These are phyloP conservation scores for Cladosporium sp. DNA, from an alignment of 2,329 filamentous ascomycete species.

Conservation along the genomic window DNA sequence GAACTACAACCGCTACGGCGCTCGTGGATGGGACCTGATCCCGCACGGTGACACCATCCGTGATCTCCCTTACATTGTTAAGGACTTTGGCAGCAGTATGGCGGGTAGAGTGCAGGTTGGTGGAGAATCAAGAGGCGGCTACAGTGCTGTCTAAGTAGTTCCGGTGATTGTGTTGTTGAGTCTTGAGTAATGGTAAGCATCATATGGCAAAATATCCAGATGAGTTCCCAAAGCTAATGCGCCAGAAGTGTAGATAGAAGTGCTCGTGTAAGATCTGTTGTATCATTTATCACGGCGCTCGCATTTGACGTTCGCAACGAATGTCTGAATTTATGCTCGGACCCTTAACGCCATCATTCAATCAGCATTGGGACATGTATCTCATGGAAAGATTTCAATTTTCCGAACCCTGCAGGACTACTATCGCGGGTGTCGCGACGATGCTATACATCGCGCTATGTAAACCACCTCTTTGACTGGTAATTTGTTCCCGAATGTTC, in stretches of 20 bases:
- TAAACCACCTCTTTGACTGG: too few species aligned
- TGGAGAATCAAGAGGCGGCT: conserved; percentile 78
- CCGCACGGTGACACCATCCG: conserved; percentile 90
- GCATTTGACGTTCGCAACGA: background rate
- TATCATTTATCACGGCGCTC: background rate
- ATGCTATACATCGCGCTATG: too few species aligned
- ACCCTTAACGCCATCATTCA: too few species aligned
- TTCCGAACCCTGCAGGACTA: too few species aligned
- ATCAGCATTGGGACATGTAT: too few species aligned
- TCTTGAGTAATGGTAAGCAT: background rate
- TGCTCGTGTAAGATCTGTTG: background rate
- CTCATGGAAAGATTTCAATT: too few species aligned
- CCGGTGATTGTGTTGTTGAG: background rate
- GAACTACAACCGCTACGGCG: conserved; percentile 96
- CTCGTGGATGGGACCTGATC: conserved; percentile 88
- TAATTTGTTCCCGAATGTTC: too few species aligned
- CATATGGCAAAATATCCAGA: background rate
- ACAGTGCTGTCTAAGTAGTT: conserved; percentile 73
- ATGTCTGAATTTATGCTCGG: too few species aligned
- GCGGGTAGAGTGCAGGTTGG: conserved; percentile 79
- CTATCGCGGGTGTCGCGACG: too few species aligned
- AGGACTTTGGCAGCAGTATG: conserved; percentile 78
- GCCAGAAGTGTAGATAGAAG: background rate
- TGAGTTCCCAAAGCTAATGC: background rate
- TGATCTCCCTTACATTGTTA: conserved; percentile 85